These are phyloP conservation scores for Blepharisma japonicum DNA, from an alignment of 73 alveolate species.

Conservation along the genomic window DNA sequence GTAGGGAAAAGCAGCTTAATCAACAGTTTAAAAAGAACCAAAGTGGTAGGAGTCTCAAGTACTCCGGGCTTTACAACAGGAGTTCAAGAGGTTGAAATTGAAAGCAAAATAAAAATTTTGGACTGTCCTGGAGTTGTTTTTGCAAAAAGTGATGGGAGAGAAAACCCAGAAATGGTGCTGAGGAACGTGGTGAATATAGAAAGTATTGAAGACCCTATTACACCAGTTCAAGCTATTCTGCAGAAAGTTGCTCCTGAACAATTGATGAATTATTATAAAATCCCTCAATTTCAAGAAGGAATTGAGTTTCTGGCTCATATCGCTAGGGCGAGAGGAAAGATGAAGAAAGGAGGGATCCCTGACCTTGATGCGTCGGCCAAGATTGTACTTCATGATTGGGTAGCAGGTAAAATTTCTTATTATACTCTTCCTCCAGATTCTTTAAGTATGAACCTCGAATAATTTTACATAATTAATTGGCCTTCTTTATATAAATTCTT, in stretches of 20 bases:
- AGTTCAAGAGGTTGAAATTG: conserved; percentile 93
- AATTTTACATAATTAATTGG: too few species aligned
- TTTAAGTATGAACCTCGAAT: too few species aligned
- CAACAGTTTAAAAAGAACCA: conserved; percentile 80
- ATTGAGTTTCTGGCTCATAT: conserved; percentile 81
- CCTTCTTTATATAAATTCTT: too few species aligned
- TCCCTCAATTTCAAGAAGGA: conserved; percentile 61
- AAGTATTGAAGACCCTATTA: conserved; percentile 84
- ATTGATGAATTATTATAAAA: conserved; percentile 69
- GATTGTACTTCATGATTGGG: conserved; percentile 89
- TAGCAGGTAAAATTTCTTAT: conserved; percentile 83
- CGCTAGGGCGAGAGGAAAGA: conserved; percentile 85
- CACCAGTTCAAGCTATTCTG: conserved; percentile 84
- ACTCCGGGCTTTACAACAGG: conserved; percentile 96
- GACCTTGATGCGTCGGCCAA: conserved; percentile 93
- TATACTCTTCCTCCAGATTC: conserved; percentile 79
- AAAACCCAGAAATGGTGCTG: conserved; percentile 69
- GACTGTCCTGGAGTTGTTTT: conserved; percentile 99
- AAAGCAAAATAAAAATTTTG: conserved; percentile 81
- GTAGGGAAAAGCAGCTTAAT: conserved; percentile 82
- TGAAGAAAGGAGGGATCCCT: conserved; percentile 89
- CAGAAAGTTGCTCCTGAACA: conserved; percentile 73
- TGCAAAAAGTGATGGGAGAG: conserved; percentile 59
- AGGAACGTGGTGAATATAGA: conserved; percentile 88
- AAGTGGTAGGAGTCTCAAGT: conserved; percentile 92